A percentile compares a stretch with the other conserved stretches of the same genome.
These are phyloP conservation scores for Solanum ahanhuiri DNA, from an alignment of 257 asterid species.

Conservation along the genomic window DNA sequence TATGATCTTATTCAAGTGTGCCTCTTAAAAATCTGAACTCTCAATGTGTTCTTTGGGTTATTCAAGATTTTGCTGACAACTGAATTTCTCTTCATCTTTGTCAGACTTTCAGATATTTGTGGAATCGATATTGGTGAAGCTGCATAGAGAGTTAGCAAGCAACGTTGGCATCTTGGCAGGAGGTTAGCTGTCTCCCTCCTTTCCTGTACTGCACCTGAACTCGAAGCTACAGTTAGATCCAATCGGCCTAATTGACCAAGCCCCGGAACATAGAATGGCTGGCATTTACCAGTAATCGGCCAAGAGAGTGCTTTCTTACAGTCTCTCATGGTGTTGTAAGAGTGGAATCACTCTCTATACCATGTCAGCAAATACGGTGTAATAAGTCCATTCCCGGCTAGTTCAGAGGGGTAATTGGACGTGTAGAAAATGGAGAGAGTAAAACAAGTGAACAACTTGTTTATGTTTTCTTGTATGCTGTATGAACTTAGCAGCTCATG, in stretches of 20 bases:
- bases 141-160: constrained; percentile 11
- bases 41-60: not conserved
- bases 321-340: not conserved
- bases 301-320: not conserved
- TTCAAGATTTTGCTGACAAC: not conserved
- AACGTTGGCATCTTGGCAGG: not conserved
- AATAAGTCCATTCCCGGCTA: not conserved
- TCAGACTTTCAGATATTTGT: constrained; percentile 44
- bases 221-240: not conserved
- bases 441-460: not conserved
- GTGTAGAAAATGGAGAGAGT: not conserved
- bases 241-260: not conserved
- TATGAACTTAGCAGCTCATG: not conserved
- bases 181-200: not conserved
- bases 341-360: not conserved
- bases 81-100: not conserved
- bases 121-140: constrained; percentile 49
- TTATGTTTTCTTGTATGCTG: not conserved
- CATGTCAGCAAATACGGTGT: not conserved
- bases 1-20: not conserved
- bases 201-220: not conserved
- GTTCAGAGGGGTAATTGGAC: not conserved
- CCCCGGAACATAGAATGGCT: not conserved
- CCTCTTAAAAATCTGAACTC: not conserved
- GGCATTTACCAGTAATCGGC: constrained; percentile 11